phyloP scores from a whole-genome alignment of 2,329 filamentous ascomycete genomes.

The Acrodontium crateriforme region DNA sequence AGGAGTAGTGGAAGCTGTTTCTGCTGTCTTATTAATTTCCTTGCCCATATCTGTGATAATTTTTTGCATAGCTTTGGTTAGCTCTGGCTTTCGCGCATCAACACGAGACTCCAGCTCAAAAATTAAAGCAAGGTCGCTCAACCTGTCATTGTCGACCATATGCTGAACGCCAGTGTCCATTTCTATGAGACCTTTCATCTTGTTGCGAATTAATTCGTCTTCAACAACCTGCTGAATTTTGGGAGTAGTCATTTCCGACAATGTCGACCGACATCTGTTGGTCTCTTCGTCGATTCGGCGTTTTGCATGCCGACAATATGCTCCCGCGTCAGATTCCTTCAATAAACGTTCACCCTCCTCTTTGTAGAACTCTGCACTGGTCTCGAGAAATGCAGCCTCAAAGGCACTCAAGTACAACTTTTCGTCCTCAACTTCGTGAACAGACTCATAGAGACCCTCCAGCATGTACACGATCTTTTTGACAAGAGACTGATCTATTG shows the following conservation, averaged over 20 bases:
- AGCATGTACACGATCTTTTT: conserved; percentile 81
- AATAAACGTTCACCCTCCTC: conserved; percentile 62
- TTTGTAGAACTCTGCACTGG: conserved; percentile 61
- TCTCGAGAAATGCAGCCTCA: conserved; percentile 60
- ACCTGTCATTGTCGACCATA: conserved; percentile 84
- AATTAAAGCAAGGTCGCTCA: conserved; percentile 64
- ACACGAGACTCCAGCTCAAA: conserved; percentile 69
- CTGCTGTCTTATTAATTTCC: conserved; percentile 61
- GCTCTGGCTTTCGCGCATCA: conserved; percentile 55
- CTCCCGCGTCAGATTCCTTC: conserved; percentile 62
- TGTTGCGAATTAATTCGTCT: conserved; percentile 59
- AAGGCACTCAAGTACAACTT: conserved; percentile 78
- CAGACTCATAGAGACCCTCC: conserved; percentile 70
- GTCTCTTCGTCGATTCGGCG: conserved; percentile 66
- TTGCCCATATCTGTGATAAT: conserved; percentile 67
- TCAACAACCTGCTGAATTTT: conserved; percentile 71
- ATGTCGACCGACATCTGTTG: conserved; percentile 68
- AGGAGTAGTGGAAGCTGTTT: conserved; percentile 34
- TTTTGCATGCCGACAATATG: conserved; percentile 66
- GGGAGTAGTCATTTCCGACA: conserved; percentile 56
- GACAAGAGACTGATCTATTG: conserved; percentile 71
- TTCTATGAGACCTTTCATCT: conserved; percentile 67
- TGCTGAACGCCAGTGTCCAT: conserved; percentile 75
- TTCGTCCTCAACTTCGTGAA: conserved; percentile 60
- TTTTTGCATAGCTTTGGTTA: conserved; percentile 57